Conservation (phyloP, 768 basidiomycete genomes). For the Leccinum pellstonianum region DNA sequence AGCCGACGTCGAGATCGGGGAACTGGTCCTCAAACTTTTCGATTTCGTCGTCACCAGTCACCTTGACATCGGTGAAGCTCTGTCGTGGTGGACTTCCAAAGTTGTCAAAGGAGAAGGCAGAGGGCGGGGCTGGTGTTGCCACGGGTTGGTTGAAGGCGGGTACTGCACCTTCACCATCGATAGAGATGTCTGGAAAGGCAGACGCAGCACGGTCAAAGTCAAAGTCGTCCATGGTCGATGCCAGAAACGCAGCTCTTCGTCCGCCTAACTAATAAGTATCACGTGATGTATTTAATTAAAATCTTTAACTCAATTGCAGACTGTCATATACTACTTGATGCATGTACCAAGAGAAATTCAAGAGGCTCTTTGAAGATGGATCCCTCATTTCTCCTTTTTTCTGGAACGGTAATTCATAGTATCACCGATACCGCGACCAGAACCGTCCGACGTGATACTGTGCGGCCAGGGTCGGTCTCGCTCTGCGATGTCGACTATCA, state of each 20-base stretch:
- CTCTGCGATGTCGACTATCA: background rate
- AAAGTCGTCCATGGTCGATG: constrained; percentile 42
- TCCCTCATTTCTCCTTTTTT: no score
- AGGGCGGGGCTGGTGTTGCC: constrained; percentile 32
- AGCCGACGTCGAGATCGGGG: constrained; percentile 67
- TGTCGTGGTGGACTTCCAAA: constrained; percentile 51
- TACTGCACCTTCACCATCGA: constrained; percentile 64
- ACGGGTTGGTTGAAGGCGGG: constrained; percentile 37
- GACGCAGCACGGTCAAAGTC: constrained; percentile 82
- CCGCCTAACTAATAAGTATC: background rate
- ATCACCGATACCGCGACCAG: no score
- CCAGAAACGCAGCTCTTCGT: background rate
- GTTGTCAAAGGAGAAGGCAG: constrained; percentile 64
- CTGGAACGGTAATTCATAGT: no score
- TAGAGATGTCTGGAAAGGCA: constrained; percentile 81
- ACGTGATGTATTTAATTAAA: constrained; percentile 8
- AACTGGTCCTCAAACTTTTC: constrained; percentile 85
- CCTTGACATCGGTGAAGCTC: constrained; percentile 58
- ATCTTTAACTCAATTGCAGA: no score
- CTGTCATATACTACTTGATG: no score
- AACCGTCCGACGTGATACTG: no score
- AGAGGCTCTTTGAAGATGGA: no score
- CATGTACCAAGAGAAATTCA: no score
- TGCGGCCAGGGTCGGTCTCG: no score
- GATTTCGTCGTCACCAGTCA: constrained; percentile 83